Conservation (phyloP, 352 stramenopile genomes). For the Lagenidium sp. region DNA sequence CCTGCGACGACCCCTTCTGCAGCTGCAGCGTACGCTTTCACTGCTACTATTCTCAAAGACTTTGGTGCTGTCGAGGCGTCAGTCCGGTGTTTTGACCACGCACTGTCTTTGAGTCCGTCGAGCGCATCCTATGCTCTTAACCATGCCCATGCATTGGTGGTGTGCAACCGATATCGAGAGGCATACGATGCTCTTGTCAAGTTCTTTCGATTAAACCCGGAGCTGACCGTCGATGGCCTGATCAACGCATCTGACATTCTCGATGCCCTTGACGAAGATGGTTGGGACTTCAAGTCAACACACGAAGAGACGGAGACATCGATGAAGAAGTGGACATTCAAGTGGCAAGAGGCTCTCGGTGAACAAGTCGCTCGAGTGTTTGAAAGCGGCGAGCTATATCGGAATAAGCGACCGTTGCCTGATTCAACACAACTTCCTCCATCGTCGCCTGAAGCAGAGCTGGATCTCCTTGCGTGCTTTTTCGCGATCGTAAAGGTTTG, state of each 20-base stretch:
- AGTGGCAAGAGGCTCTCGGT: conserved; percentile 4
- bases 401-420: too few relatives aligned
- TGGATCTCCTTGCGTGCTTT: conserved; percentile 71
- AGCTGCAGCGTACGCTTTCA: conserved; percentile 60
- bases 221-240: conserved; percentile 17
- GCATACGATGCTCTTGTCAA: conserved; percentile 27
- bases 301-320: not conserved
- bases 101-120: conserved; percentile 21
- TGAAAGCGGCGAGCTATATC: not conserved
- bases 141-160: conserved; percentile 50
- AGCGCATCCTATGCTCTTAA: conserved; percentile 62
- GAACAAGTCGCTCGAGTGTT: conserved; percentile 5
- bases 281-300: conserved; percentile 12
- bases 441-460: too few relatives aligned
- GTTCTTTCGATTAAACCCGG: conserved; percentile 32
- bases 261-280: conserved; percentile 18
- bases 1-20: conserved; percentile 27
- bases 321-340: conserved; percentile 1
- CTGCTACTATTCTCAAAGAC: conserved; percentile 70
- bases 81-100: conserved; percentile 45
- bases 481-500: conserved; percentile 71
- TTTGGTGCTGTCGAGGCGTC: conserved; percentile 40
- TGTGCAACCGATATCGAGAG: conserved; percentile 23
- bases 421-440: too few relatives aligned
- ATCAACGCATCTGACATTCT: conserved; percentile 23